A percentile compares a stretch with the other conserved stretches of the same genome.
These are phyloP conservation scores for Yamadazyma friedrichii DNA, from an alignment of 1,139 yeast genomes.

Conservation along the genomic window DNA sequence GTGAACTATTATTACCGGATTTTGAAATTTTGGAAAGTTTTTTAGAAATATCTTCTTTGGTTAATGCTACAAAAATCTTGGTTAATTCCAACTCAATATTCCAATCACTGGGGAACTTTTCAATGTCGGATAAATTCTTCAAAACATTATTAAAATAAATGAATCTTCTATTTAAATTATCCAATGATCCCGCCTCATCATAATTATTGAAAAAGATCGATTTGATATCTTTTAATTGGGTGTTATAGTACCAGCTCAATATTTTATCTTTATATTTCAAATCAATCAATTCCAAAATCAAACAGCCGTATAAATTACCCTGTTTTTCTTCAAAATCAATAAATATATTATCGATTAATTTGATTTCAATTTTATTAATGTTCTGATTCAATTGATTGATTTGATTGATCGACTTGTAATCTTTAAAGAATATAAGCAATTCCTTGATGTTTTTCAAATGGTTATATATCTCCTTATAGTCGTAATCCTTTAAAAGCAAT, in stretches of 20 bases:
- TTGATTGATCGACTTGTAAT: conserved; percentile 81
- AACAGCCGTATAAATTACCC: conserved; percentile 61
- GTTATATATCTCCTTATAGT: conserved; percentile 67
- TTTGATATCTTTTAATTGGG: conserved; percentile 70
- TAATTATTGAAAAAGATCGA: conserved; percentile 68
- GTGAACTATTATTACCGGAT: conserved; percentile 35
- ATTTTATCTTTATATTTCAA: conserved; percentile 59
- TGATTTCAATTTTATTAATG: conserved; percentile 62
- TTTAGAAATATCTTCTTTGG: conserved; percentile 59
- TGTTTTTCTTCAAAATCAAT: conserved; percentile 61
- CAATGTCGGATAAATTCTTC: conserved; percentile 53
- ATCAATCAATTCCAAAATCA: conserved; percentile 68
- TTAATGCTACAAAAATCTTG: conserved; percentile 62
- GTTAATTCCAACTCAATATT: conserved; percentile 62
- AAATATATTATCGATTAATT: conserved; percentile 70
- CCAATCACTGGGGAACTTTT: conserved; percentile 73
- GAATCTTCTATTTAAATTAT: conserved; percentile 77
- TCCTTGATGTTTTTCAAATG: conserved; percentile 78
- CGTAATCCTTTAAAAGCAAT: conserved; percentile 40
- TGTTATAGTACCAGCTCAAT: conserved; percentile 70
- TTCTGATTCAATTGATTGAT: conserved; percentile 67
- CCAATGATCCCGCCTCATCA: conserved; percentile 94
- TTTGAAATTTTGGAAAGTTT: conserved; percentile 27
- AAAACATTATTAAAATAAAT: conserved; percentile 76
- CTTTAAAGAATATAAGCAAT: conserved; percentile 70